Base-by-base conservation (phyloP, 495 filamentous ascomycete genomes). In the Aspergillus diversus region DNA sequence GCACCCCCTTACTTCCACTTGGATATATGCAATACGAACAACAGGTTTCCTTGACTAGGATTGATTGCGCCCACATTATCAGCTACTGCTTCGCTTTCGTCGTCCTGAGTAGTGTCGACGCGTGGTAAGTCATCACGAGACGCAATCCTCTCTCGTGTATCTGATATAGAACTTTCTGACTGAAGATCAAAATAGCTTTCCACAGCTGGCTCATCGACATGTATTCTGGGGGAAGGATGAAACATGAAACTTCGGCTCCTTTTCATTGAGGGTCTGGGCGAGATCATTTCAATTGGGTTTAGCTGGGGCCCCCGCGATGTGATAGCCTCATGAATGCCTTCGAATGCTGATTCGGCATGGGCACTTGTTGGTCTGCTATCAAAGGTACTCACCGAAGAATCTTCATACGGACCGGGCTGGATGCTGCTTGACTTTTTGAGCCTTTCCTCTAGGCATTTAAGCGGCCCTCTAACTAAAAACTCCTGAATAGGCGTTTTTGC, bases 401-500 rank as follows among this genome's bases (percentile, higher is more conserved):
- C 71, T 35, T 77, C 74, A 12, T 69, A 54, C 2, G 66, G 65
- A 7, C 65, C 60, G 32, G 66, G 57, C 5, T 68, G 71, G 5
- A 71, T 60, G 43, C 69, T 54, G 16, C 35, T 63, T 11, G 66
- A 66, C 17, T 55, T 68, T 35, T 63, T 70, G 9, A 79, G 57
- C 12, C 76, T 65, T 35, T 72, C 69, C 11, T 64, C 63, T 15
- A 79, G 69, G 49, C 76, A 79, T 5, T 64, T 61, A 1, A 67
- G 67, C 0, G 76, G 72, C 1, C 76, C 76, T 4, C 53, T 48
- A 0, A 55, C 33, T 3, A 79, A 61, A 43, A 84, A 88, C 1
- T 86, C 78, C 31, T 79, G 70, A 5, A 86, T 74, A 0, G 76
- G 70, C 21, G 83, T 73, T 43, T 76, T 81, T 0, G 80, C 83